Conservation (phyloP, 2,329 filamentous ascomycete species). For the Sclerotinia spermophila region DNA sequence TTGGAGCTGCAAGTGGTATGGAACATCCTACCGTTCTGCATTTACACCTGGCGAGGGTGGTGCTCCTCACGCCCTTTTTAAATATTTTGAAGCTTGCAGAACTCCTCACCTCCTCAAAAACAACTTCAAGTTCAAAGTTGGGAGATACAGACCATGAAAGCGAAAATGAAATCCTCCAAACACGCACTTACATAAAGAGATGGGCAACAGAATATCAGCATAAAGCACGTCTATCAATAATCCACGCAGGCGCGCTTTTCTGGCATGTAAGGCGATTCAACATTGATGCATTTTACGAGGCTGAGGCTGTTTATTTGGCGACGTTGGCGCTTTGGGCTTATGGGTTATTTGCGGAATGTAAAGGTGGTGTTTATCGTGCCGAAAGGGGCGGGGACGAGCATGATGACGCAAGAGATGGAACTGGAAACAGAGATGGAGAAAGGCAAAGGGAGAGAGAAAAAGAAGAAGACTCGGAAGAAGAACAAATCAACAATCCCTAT, state of each 20-base stretch:
- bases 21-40: slow-evolving; percentile 43
- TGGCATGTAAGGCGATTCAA: slow-evolving; percentile 51
- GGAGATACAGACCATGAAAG: neutral
- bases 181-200: slow-evolving; percentile 39
- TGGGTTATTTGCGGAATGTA: slow-evolving; percentile 24
- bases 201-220: slow-evolving; percentile 51
- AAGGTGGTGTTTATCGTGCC: too few species aligned
- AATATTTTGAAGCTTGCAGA: slow-evolving; percentile 27
- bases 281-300: slow-evolving; percentile 47
- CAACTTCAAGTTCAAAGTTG: neutral
- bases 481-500: slow-evolving; percentile 29
- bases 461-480: slow-evolving; percentile 2
- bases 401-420: too few species aligned
- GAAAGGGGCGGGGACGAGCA: neutral
- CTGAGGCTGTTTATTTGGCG: slow-evolving; percentile 44
- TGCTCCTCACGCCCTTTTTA: slow-evolving; percentile 40
- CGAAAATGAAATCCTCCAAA: slow-evolving; percentile 30
- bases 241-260: slow-evolving; percentile 50
- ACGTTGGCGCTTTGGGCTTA: slow-evolving; percentile 48
- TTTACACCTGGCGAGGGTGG: slow-evolving; percentile 31
- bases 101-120: slow-evolving; percentile 12
- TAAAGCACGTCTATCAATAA: slow-evolving; percentile 54
- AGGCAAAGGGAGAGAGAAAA: neutral
- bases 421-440: neutral
- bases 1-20: slow-evolving; percentile 40